phyloP scores from a whole-genome alignment of 192 early-diverging fungal genomes.

The Allomyces javanicus region DNA sequence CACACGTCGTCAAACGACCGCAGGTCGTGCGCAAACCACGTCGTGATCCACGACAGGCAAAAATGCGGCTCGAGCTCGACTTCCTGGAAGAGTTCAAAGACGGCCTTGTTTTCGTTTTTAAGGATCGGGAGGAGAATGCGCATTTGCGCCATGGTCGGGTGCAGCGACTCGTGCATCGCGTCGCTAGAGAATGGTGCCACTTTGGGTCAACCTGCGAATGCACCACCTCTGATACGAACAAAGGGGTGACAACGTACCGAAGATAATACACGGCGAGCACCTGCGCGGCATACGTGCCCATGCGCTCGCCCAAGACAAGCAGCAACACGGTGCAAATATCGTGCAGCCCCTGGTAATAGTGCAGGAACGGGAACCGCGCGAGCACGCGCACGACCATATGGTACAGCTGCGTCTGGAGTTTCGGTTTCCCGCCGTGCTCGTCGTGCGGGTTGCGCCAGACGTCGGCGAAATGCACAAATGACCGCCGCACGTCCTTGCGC shows the following conservation, averaged over 20 bases:
- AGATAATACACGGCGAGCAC: conserved; percentile 25
- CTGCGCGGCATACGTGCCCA: too few relatives aligned
- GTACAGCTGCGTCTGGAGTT: conserved; percentile 14
- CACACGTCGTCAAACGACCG: conserved; percentile 20
- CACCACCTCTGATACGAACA: too few relatives aligned
- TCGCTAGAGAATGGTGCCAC: neutral
- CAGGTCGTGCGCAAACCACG: conserved; percentile 55
- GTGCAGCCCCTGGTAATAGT: conserved; percentile 48
- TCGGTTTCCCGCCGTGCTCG: too few relatives aligned
- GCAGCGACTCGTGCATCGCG: neutral
- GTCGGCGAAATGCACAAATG: neutral
- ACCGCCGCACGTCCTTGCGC: neutral
- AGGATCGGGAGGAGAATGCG: conserved; percentile 9
- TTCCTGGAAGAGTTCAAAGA: conserved; percentile 2
- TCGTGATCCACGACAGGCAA: conserved; percentile 48
- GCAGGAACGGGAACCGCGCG: conserved; percentile 33
- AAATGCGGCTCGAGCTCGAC: conserved; percentile 37
- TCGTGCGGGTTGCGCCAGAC: neutral
- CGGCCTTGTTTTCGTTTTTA: neutral
- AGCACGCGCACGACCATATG: conserved; percentile 23
- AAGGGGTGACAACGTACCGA: conserved; percentile 10
- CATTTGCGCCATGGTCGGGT: neutral
- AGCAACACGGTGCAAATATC: conserved; percentile 6
- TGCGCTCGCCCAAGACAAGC: too few relatives aligned
- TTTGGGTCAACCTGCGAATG: too few relatives aligned